Base-by-base conservation (phyloP, 306 rosid genomes). In the Quercus ilex region DNA sequence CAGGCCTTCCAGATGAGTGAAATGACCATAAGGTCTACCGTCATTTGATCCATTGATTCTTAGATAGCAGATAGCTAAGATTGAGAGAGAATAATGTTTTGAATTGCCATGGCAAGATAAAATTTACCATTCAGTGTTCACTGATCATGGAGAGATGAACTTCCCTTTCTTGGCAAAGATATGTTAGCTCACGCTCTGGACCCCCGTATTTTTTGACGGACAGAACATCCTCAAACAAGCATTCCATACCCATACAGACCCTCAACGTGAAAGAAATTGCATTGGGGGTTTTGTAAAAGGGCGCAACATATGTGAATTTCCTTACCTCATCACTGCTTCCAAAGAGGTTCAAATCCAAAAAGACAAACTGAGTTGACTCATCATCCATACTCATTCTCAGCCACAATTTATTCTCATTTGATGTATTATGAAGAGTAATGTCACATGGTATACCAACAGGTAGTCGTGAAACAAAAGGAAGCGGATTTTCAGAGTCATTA, bases 401-500 rank as follows among this genome's bases (percentile, higher is more conserved):
- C 97, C 97, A 92, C 74, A 91, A 31, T 82, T 77, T 88, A 55
- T 80, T 83, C 77, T 84, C 82, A 8, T 74, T 84, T 41, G 5
- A 26, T 69, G 86, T 74, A 71, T 94, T 94, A 73, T 80, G 89
- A 60, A 91, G 90, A 28, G 79, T 87, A 79, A 94, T 88, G 78
- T 84, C 83, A 83, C 97, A 92, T 9, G 89, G 87, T 75, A 92
- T 82, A 62, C 93, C 89, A 64, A 86, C 91, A 0, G 97, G 94
- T 72, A 94, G 75, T 77, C 91, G 89, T 31, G 98, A 76, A 43
- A 90, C 91, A 85, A 87, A 94, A 60, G 75, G 63, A 33, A 90
- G 72, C 65, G 93, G 91, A 59, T 85, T 82, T 59, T 88, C 88
- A 3, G 67, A 70, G 86, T 83, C 83, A 49, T 83, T 87, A 60